Evolutionary conservation across 495 filamentous ascomycete genomes (phyloP).

Genomic region (Friedmanniomyces simplex): DNA sequence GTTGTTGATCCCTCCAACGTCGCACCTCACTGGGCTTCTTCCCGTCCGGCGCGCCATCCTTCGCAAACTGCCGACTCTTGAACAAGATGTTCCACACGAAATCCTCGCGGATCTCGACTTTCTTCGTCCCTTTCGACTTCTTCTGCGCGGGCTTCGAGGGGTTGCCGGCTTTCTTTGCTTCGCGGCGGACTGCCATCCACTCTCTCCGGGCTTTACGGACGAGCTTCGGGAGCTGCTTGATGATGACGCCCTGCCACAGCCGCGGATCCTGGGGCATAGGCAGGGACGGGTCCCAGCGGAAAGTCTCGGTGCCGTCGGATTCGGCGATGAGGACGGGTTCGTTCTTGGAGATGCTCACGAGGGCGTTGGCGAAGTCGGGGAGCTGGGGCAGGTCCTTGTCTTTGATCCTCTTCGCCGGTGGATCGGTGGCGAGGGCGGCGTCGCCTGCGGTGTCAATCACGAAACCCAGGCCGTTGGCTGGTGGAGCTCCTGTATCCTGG

Average conservation of each 20-base stretch:
- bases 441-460: conserved; percentile 7
- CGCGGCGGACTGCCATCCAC: conserved; percentile 3
- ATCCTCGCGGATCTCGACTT: conserved; percentile 1
- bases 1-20: background rate
- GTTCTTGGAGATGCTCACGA: background rate
- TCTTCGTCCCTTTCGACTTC: background rate
- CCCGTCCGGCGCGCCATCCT: background rate
- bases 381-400: background rate
- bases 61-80: background rate
- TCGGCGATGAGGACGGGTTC: conserved; percentile 5
- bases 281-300: background rate
- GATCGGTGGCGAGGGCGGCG: background rate
- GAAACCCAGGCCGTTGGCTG: conserved; percentile 2
- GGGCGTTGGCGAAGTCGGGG: too few species aligned
- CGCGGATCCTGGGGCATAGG: conserved; percentile 19
- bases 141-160: background rate
- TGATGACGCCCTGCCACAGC: conserved; percentile 15
- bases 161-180: conserved; percentile 3
- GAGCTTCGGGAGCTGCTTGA: conserved; percentile 18
- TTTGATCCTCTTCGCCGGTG: background rate
- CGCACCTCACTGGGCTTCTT: background rate
- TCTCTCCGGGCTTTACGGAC: conserved; percentile 17
- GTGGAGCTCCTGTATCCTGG: background rate
- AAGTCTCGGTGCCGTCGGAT: conserved; percentile 4
- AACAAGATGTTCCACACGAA: background rate